Base-by-base conservation (phyloP, 805 yeast species). In the Saitoella complicata region DNA sequence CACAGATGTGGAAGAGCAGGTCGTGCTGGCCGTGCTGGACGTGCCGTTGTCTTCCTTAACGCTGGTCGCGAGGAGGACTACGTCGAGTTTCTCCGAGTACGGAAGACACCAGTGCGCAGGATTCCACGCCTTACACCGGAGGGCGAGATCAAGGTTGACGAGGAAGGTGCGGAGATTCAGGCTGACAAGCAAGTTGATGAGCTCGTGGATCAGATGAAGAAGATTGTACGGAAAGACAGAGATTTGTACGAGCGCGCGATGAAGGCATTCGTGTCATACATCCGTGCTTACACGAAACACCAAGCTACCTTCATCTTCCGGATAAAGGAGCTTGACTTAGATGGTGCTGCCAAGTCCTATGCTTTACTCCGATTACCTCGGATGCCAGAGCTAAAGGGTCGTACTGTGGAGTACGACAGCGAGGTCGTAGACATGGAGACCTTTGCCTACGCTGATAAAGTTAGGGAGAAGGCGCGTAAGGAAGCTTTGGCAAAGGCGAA, bases 1-100 rank as follows among this genome's bases (percentile, higher is more conserved):
- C 98, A 91, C 60, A 72, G 98, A 58, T 82, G 88, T 62, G 98
- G 98, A 21, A 72, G 98, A 56, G 85, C 98, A 0, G 98, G 94
- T 0, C 68, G 98, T 49, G 96, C 96, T 0, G 87, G 88, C 47
- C 75, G 76, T 49, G 69, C 69, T 4, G 98, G 98, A 2, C 72
- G 70, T 46, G 94, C 94, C 0, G 66, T 85, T 2, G 75, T 83
- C 1, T 69, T 91, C 62, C 62, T 91, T 37, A 77, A 73, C 49
- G 69, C 69, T 41, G 88, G 85, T 5, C 69, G 82, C 45, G 98
- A 91, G 57, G 80, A 76, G 52, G 88, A 80, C 45, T 91, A 75
- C 56, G 68, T 87, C 11, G 83, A 77, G 21, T 84, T 88, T 53
- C 71, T 91, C 78, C 68, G 67, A 29, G 88, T 91, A 3, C 76